Evolutionary conservation across 352 stramenopile genomes (phyloP), one percentile per base, ranked within the genome.

Genomic region (Phytopythium chamaehyphon): DNA sequence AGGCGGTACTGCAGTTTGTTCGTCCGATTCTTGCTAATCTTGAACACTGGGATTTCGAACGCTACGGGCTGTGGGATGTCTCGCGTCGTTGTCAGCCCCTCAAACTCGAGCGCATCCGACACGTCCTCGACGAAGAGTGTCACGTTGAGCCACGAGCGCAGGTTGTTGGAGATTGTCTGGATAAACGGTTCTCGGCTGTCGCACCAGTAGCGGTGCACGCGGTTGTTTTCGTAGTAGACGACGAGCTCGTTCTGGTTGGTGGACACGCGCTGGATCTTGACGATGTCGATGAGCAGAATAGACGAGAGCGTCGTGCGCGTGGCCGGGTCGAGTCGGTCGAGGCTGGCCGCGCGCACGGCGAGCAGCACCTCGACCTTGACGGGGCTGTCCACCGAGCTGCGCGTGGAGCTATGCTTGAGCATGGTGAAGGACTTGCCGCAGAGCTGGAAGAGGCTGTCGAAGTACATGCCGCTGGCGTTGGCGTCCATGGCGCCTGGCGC

Each of bases 141-240:
- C 38, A 90, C 76, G 47, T 74, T 89, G 14, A 95, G 69, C 78
- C 83, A 93, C 24, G 85, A 93, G 12, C 85, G 83, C 28, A 95
- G 51, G 58, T 95, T 95, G 61, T 95, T 95, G 0, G 78, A 80
- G 18, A 95, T 83, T 2, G 83, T 80, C 51, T 92, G 82, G 23
- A 95, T 93, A 49, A 95, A 93, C 22, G 85, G 81, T 55, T 95
- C 85, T 7, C 85, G 82, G 48, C 77, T 84, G 47, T 95, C 83
- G 38, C 78, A 87, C 83, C 80, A 92, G 51, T 92, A 95, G n/a
- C 85, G 78, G 51, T 93, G 80, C 33, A 92, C 75, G n/a, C 82
- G 71, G 38, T 90, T 90, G 62, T 91, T 90, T 35, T 95, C 80
- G 35, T 79, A 95, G 66, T 93, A 95, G 0, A 95, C 46, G 26